Evolutionary conservation across 2,329 filamentous ascomycete genomes (phyloP), one percentile per base, ranked within the genome.

Genomic region (Cordyceps sp.): DNA sequence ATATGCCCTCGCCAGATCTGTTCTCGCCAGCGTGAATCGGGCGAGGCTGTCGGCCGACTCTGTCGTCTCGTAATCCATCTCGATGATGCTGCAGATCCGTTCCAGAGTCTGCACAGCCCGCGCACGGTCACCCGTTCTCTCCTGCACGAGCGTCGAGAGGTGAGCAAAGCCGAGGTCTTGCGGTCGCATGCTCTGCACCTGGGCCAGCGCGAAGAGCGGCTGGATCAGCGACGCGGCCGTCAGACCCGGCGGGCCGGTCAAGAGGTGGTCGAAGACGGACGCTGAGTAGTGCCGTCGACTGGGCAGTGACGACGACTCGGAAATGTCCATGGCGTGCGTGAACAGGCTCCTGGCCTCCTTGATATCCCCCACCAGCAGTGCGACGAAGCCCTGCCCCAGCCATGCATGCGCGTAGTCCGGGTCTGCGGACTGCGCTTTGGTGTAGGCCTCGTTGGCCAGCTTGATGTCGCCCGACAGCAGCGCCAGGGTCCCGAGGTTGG

Each of bases 361-460:
- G 0, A 59, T 44, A 38, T 93, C 78, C 2, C 82, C 85, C 31
- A 72, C 69, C 19, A 88, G 59, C 13, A 86, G 63, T 4, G 90
- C 85, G 32, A 96, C 67, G 18, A 93, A 66, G 1, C 83, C 88
- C 54, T 96, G 88, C 1, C 90, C 90, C 7, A 96, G 61, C 92
- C 90, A 98, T 13, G 86, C 88, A 46, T 88, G 75, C 1, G 85
- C 76, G 47, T 88, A 93, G 41, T 94, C 88, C 0, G 92, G 90
- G 49, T 98, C 92, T 4, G 81, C 82, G 2, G 86, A 93, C 52
- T 98, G 90, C 4, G 86, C 84, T 39, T 84, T 70, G 2, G 83
- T 85, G 50, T 94, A 96, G 0, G 83, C 78, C 42, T 86, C 74
- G 45, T 93, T 92, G 6, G 90, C 85, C n/a, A 94, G 65, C 45